phyloP scores from a whole-genome alignment of 257 asterid genomes.

The Solanum microdontum region DNA sequence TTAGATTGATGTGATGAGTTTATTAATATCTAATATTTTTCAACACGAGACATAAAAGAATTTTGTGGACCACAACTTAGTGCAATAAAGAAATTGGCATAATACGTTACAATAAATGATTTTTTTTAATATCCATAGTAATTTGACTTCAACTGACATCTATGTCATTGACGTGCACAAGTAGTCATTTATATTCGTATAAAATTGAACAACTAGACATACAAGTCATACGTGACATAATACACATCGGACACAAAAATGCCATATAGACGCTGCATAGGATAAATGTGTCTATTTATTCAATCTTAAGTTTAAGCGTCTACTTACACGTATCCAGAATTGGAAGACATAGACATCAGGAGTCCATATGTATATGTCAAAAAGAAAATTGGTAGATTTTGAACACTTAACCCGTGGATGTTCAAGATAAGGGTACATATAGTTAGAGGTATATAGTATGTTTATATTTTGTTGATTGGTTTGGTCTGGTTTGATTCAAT shows the following conservation, averaged over 20 bases:
- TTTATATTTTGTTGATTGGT: too few species aligned
- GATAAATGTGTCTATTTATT: too few species aligned
- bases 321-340: too few species aligned
- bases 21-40: too few species aligned
- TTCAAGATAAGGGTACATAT: not conserved
- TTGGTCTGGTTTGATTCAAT: too few species aligned
- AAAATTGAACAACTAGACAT: too few species aligned
- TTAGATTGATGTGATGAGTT: not conserved
- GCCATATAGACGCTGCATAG: rapidly evolving
- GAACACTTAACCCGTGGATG: not conserved
- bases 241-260: too few species aligned
- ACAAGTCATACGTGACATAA: not conserved
- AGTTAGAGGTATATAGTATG: not conserved
- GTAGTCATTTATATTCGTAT: too few species aligned
- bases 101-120: not conserved
- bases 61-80: not conserved
- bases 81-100: not conserved
- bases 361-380: not conserved
- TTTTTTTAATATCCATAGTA: not conserved
- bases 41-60: not conserved
- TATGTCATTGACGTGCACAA: not conserved
- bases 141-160: too few species aligned
- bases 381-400: too few species aligned
- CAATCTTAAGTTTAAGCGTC: not conserved
- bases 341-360: not conserved